Conservation (phyloP, 495 filamentous ascomycete species). For the Aspergillus egyptiacus region DNA sequence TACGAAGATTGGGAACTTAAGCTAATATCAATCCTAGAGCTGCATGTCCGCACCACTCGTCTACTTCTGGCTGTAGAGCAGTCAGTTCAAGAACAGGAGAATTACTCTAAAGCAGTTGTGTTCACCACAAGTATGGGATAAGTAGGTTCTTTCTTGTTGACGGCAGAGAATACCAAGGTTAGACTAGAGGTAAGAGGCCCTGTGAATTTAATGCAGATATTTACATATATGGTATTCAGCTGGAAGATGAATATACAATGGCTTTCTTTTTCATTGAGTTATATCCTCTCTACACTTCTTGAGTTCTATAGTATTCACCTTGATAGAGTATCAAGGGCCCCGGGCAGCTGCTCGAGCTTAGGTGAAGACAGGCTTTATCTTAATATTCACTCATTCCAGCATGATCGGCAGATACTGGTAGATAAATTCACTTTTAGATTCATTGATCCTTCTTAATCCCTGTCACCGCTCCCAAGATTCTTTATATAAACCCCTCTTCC, state of each 20-base stretch:
- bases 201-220: neutral
- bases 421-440: neutral
- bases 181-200: too few species aligned
- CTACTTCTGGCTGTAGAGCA: slow-evolving; percentile 54
- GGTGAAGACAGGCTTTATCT: too few species aligned
- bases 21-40: slow-evolving; percentile 34
- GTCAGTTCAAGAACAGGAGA: slow-evolving; percentile 47
- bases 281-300: too few species aligned
- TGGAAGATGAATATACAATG: neutral
- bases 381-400: neutral
- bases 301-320: too few species aligned
- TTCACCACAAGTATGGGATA: slow-evolving; percentile 14
- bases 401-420: neutral
- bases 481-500: neutral
- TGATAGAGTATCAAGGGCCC: too few species aligned
- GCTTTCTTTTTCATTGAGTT: too few species aligned
- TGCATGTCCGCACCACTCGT: slow-evolving; percentile 54
- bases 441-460: too few species aligned
- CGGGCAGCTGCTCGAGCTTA: too few species aligned
- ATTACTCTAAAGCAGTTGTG: slow-evolving; percentile 51
- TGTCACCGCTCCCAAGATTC: neutral
- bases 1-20: neutral
- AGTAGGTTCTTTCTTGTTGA: neutral
- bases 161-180: too few species aligned
- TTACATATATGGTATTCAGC: neutral